phyloP scores from a whole-genome alignment of 2,329 filamentous ascomycete species.

The Alternaria ventricosa region DNA sequence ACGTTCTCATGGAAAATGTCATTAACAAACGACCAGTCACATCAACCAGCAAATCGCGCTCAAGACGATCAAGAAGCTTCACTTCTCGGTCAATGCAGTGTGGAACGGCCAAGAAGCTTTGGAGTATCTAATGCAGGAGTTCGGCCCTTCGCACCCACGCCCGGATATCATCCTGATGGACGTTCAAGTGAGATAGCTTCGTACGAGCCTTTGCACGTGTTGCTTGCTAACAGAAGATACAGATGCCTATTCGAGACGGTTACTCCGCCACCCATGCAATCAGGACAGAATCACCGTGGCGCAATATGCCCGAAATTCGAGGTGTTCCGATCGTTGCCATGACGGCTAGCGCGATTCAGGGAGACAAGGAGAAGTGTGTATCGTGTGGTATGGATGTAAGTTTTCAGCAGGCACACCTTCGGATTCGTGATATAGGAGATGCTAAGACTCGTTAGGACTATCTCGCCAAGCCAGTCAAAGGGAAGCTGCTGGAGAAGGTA shows the following conservation, averaged over 20 bases:
- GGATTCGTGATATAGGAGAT: constrained; percentile 16
- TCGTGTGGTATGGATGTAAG: constrained; percentile 72
- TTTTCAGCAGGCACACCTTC: constrained; percentile 8
- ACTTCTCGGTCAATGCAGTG: constrained; percentile 72
- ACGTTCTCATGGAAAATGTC: background rate
- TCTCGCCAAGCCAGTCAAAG: constrained; percentile 66
- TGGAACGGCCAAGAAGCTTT: constrained; percentile 83
- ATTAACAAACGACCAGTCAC: constrained; percentile 34
- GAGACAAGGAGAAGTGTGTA: constrained; percentile 75
- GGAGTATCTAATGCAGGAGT: constrained; percentile 68
- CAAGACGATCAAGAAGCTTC: constrained; percentile 75
- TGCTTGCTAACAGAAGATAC: constrained; percentile 1
- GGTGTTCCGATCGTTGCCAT: constrained; percentile 80
- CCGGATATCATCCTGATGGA: constrained; percentile 83
- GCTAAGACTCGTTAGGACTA: constrained; percentile 39
- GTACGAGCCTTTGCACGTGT: background rate
- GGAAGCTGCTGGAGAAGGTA: constrained; percentile 67
- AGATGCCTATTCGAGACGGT: constrained; percentile 69
- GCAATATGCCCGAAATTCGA: constrained; percentile 59
- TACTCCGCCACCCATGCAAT: constrained; percentile 79
- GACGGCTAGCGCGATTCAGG: constrained; percentile 80
- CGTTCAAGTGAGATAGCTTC: constrained; percentile 67
- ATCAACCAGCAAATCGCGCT: constrained; percentile 80
- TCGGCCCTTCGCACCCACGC: constrained; percentile 59
- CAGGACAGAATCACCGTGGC: constrained; percentile 71